Base-by-base conservation (phyloP, 306 rosid genomes). In the Urtica urens region DNA sequence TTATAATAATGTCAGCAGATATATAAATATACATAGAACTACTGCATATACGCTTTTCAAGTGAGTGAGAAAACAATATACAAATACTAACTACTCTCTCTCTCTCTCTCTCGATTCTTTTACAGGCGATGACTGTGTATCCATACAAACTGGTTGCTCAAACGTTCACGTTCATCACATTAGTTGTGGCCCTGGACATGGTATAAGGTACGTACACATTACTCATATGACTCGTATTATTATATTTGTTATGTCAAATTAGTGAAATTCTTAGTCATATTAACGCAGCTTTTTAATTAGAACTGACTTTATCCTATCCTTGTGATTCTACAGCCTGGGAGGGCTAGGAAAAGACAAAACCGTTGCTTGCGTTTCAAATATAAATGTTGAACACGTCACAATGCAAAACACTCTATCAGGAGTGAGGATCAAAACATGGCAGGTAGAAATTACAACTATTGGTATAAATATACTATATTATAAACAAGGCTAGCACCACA, bases 141-240 rank as follows among this genome's bases (percentile, higher is more conserved):
- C 97, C 93, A 81, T 84, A 55, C 97, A 90, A 63, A 81, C 93
- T 4, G 95, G 95, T 44, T 84, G 97, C 71, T 70, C 92, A 57
- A 84, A 90, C 31, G 55, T 90, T 68, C 87, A 90, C 67, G 40
- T 90, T 67, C 97, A 90, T 65, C 82, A 84, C 44, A 72, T 84
- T 51, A 68, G 62, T 44, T 90, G 97, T 66, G 97, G 97, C 69
- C 97, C 97, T 48, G 97, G 97, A 20, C 97, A 90, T 77, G 97
- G 97, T 20, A 77, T 90, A 74, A 90, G 97, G 97, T 84, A 72
- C 21, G 17, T 33, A 28, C 10, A 28, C 10, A 28, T 28, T 28
- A 28, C 10, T 28, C 33, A 20, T 31, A 2, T 41, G 6, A n/a
- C 25, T 0, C 56, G 24, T 52, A 35, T 34, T 11, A n/a, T 13